Evolutionary conservation across 1,284 basidiomycete species (phyloP), one percentile per base, ranked within the genome.

Genomic region (Paramarasmius palmivorus): DNA sequence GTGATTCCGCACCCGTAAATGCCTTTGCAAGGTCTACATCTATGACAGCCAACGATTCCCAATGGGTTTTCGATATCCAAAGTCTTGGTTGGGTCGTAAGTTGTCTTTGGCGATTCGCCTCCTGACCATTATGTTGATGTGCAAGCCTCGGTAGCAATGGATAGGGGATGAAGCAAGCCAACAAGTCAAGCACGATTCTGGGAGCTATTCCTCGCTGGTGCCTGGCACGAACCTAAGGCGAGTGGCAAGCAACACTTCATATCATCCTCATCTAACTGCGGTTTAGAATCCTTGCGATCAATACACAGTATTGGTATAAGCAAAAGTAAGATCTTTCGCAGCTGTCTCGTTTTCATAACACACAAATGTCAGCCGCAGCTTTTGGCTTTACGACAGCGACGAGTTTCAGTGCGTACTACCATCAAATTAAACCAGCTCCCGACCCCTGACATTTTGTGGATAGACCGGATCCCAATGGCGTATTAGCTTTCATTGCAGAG

Each of bases 241-340:
- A 15, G 57, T 50, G 8, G 14, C 22, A 9, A 14, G 38, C 22
- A 19, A 25, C 35, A 23, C 8, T 20, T 37, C 3, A 20, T 4
- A 32, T 32, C 38, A 17, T 41, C 29, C 45, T 49, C 2, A 35
- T 15, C 34, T 10, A 20, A 52, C 14, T 12, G 46, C 12, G 22
- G 8, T 12, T 32, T 38, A 79, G 78, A 10, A 74, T 85, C 38
- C 76, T 85, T 35, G 79, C 80, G 0, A 56, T 84, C 52, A 85
- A 85, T 54, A 80, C 79, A 3, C 73, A 79, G 19, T 83, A 79
- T 54, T 83, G 81, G 79, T 83, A 80, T 60, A 79, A 76, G 58
- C 68, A 69, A 57, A 81, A 81, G 79, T 75, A 57, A 49, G 68
- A 14, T 19, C 37, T 50, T 22, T n/a, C 14, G 12, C 32, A 25